Evolutionary conservation across 257 asterid genomes (phyloP).

Genomic region (Rubia yunnanensis): DNA sequence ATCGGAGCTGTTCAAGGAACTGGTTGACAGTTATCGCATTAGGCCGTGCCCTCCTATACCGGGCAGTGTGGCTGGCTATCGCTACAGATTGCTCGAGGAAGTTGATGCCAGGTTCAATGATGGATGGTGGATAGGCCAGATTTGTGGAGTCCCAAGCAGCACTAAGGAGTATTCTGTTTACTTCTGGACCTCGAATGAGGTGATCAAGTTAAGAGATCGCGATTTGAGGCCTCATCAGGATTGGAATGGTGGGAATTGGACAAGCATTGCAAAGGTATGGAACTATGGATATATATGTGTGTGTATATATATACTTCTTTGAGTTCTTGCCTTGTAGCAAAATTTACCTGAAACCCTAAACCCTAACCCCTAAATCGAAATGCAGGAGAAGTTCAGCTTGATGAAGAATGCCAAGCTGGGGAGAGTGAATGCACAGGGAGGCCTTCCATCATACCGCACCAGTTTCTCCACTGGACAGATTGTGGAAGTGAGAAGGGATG

Average conservation of each 20-base stretch:
- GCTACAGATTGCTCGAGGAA: neutral
- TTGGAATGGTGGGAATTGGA: neutral
- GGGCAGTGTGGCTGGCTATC: neutral
- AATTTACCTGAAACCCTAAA: too few species aligned
- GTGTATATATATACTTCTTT: too few species aligned
- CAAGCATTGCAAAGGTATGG: neutral
- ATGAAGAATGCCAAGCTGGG: too few species aligned
- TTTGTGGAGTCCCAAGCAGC: neutral
- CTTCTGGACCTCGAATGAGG: neutral
- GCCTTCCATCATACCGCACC: too few species aligned
- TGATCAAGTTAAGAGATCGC: neutral
- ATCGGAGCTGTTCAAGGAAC: neutral
- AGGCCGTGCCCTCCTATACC: neutral
- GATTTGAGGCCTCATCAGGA: neutral
- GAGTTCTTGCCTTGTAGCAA: too few species aligned
- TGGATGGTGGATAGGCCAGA: neutral
- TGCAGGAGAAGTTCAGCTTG: too few species aligned
- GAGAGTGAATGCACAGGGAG: too few species aligned
- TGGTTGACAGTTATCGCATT: neutral
- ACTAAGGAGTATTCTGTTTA: neutral
- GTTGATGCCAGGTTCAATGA: neutral
- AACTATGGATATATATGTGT: too few species aligned
- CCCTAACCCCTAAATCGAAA: too few species aligned
- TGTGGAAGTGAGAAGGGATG: neutral
- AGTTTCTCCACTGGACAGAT: neutral